A percentile compares a stretch with the other conserved stretches of the same genome.
phyloP scores from a whole-genome alignment of 192 early-diverging fungal species.

The Umbelopsis vinacea region DNA sequence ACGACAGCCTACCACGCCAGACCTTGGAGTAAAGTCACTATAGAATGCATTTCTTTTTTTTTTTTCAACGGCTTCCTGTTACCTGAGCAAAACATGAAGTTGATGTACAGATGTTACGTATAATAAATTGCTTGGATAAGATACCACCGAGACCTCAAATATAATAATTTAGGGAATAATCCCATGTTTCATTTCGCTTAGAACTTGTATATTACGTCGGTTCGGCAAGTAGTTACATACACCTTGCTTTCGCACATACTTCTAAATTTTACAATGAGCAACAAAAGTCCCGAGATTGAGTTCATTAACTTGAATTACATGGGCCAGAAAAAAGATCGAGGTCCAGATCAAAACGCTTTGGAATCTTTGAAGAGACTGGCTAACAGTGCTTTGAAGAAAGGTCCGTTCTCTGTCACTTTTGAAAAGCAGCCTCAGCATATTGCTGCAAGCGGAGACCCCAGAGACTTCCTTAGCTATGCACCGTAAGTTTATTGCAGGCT shows the following conservation, averaged over 20 bases:
- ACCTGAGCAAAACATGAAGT: constrained; percentile 7
- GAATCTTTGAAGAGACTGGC: constrained; percentile 30
- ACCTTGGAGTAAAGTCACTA: constrained; percentile 10
- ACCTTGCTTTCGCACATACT: background rate
- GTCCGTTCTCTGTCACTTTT: constrained; percentile 31
- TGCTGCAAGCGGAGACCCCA: constrained; percentile 32
- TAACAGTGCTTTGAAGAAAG: constrained; percentile 32
- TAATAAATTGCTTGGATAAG: constrained; percentile 13
- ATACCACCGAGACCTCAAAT: background rate
- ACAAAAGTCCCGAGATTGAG: constrained; percentile 19
- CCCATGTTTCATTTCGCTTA: too few relatives aligned
- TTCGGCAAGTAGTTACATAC: background rate
- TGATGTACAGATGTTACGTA: constrained; percentile 18
- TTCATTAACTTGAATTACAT: background rate
- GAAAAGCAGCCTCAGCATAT: constrained; percentile 29
- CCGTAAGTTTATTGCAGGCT: constrained; percentile 29
- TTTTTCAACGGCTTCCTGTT: constrained; percentile 8
- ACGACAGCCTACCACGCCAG: constrained; percentile 18
- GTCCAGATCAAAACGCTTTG: background rate
- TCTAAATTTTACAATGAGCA: background rate
- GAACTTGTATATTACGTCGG: too few relatives aligned
- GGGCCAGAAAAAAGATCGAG: background rate
- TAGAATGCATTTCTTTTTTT: background rate
- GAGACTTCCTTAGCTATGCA: constrained; percentile 41
- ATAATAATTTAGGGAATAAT: background rate